Evolutionary conservation across 495 filamentous ascomycete genomes (phyloP), one percentile per base, ranked within the genome.

Genomic region (Friedmanniomyces endolithicus): DNA sequence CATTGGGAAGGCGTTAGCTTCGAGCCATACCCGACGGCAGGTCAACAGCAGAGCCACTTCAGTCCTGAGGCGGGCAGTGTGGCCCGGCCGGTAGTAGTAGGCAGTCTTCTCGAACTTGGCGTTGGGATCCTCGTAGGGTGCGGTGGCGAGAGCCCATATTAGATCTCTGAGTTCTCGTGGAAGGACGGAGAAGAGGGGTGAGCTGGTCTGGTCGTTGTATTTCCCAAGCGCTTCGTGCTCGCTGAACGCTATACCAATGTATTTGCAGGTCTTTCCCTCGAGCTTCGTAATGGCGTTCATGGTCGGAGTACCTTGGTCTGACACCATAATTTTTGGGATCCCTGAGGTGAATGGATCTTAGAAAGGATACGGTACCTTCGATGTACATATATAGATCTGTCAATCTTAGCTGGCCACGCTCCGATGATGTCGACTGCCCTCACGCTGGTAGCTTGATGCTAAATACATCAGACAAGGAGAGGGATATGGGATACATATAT

Each of bases 131-230:
- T 64, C 56, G 43, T 55, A 67, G 8, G 63, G 56, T 17, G 63
- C 55, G 35, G 70, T 60, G 22, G 68, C 66, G 47, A 58, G 57
- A 4, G 59, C 47, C 46, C 63, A 71, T 50, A 71, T 68, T 1
- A 48, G 7, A 34, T 67, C 56, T 19, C 68, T 59, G 11, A 70
- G 52, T 49, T 71, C 68, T 31, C 47, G 53, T 1, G 68, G 68
- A 27, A 71, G 55, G 0, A 43, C 25, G 35, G 46, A 58, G 63
- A 68, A 69, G 22, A 70, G 50, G 11, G 64, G 64, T 23, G 59
- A 69, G 7, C 2, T n/a, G 8, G 35, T 2, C 39, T 56, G 54
- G 22, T 50, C 46, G 47, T 50, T 45, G 35, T 19, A 50, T 37
- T 34, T 56, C 6, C 47, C 47, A 22, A 6, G 2, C 11, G 47